These are phyloP conservation scores for Magnolia kwangsiensis DNA, from an alignment of 164 flowering plant genomes.

Conservation along the genomic window DNA sequence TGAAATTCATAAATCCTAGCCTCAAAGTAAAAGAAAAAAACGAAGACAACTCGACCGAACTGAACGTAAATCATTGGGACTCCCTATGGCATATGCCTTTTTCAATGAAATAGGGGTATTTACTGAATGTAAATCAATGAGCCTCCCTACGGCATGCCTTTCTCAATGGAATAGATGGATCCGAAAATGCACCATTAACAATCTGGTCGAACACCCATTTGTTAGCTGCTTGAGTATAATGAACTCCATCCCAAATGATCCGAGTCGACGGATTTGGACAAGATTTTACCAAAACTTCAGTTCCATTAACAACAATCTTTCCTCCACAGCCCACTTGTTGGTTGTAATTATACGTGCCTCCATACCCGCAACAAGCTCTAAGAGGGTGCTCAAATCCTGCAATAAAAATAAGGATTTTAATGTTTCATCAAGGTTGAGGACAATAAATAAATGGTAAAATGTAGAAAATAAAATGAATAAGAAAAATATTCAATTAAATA, in stretches of 20 bases:
- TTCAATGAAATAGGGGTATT: neutral
- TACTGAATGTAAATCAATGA: neutral
- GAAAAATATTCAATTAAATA: neutral
- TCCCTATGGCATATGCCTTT: too few species aligned
- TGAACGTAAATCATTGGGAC: too few species aligned
- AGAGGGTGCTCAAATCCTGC: slow-evolving; percentile 62
- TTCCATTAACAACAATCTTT: slow-evolving; percentile 38
- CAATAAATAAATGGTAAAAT: neutral
- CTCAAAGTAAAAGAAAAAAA: too few species aligned
- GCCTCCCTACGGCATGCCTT: slow-evolving; percentile 33
- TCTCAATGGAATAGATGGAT: slow-evolving; percentile 47
- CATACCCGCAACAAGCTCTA: slow-evolving; percentile 72
- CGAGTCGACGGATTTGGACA: slow-evolving; percentile 48
- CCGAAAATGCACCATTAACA: slow-evolving; percentile 51
- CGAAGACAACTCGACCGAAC: too few species aligned
- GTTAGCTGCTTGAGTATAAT: slow-evolving; percentile 79
- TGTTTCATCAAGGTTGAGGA: neutral
- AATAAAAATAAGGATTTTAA: neutral
- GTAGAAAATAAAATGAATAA: too few species aligned
- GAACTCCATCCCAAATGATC: slow-evolving; percentile 86
- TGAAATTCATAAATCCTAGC: too few species aligned
- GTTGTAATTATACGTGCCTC: slow-evolving; percentile 78
- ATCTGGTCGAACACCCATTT: slow-evolving; percentile 55
- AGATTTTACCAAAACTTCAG: slow-evolving; percentile 34
- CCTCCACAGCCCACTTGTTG: slow-evolving; percentile 51